Evolutionary conservation across 495 filamentous ascomycete species (phyloP).

Genomic region (Talaromyces ruber): DNA sequence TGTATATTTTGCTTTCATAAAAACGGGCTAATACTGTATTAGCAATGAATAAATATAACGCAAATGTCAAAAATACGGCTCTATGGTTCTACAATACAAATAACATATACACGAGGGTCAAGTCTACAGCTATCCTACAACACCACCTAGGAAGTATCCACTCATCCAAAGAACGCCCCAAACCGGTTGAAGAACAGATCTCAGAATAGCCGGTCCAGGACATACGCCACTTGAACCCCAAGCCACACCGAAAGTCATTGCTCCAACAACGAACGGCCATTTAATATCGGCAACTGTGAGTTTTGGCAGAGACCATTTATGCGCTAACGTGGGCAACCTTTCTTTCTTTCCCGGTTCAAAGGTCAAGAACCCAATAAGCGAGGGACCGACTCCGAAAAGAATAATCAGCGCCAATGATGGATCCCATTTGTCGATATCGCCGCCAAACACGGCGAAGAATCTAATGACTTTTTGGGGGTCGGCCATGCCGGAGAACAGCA

Average conservation of each 20-base stretch:
- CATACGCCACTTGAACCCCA: constrained; percentile 51
- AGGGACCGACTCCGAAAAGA: constrained; percentile 41
- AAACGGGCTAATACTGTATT: not conserved
- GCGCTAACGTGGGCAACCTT: constrained; percentile 30
- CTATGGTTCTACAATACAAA: not conserved
- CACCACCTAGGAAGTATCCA: constrained; percentile 39
- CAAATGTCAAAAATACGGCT: not conserved
- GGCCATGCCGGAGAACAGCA: constrained; percentile 48
- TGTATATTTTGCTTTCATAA: not conserved
- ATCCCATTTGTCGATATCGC: constrained; percentile 37
- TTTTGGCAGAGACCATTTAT: constrained; percentile 36
- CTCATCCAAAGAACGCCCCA: constrained; percentile 41
- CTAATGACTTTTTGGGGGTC: constrained; percentile 42
- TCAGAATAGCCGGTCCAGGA: constrained; percentile 46
- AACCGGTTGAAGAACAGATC: constrained; percentile 36
- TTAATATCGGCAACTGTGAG: constrained; percentile 42
- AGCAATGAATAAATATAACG: not conserved
- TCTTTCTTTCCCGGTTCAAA: constrained; percentile 20
- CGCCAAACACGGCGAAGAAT: constrained; percentile 40
- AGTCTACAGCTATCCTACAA: not conserved
- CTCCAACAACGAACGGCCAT: constrained; percentile 43
- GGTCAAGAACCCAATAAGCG: constrained; percentile 25
- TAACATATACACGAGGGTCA: constrained; percentile 14
- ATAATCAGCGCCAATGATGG: constrained; percentile 44
- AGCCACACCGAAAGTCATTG: constrained; percentile 42